Conservation (phyloP, 2,329 filamentous ascomycete genomes). For the Fulvia fulva region DNA sequence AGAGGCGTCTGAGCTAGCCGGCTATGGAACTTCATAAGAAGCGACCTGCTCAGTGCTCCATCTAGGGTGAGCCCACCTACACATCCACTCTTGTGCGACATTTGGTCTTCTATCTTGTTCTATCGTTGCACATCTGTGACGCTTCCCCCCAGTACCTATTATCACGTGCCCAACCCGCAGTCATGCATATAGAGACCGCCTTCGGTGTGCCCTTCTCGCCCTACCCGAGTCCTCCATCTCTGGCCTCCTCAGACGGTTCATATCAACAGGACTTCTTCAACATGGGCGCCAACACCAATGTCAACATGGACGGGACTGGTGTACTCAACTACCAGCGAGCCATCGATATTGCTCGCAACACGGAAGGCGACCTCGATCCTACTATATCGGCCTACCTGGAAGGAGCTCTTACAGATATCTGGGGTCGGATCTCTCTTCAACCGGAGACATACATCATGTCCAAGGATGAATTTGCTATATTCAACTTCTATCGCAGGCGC, state of each 20-base stretch:
- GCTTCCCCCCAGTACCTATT: not conserved
- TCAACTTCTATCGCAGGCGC: conserved; percentile 75
- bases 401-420: conserved; percentile 59
- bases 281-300: conserved; percentile 42
- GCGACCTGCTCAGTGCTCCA: conserved; percentile 2
- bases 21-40: conserved; percentile 19
- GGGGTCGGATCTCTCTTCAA: conserved; percentile 61
- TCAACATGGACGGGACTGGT: conserved; percentile 33
- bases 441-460: conserved; percentile 70
- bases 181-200: conserved; percentile 19
- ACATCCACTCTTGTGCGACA: conserved; percentile 11
- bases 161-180: conserved; percentile 11
- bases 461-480: conserved; percentile 74
- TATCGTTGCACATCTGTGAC: conserved; percentile 8
- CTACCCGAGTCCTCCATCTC: conserved; percentile 29
- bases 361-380: conserved; percentile 62
- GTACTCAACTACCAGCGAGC: conserved; percentile 59
- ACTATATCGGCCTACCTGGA: conserved; percentile 64
- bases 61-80: conserved; percentile 19
- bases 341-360: conserved; percentile 72
- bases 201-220: conserved; percentile 20
- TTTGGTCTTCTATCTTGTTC: conserved; percentile 15
- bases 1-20: conserved; percentile 10
- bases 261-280: conserved; percentile 15
- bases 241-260: conserved; percentile 18